A percentile compares a stretch with the other conserved stretches of the same genome.
Evolutionary conservation across 176 grass and related monocot species (phyloP).

Genomic region (Pharus latifolius): DNA sequence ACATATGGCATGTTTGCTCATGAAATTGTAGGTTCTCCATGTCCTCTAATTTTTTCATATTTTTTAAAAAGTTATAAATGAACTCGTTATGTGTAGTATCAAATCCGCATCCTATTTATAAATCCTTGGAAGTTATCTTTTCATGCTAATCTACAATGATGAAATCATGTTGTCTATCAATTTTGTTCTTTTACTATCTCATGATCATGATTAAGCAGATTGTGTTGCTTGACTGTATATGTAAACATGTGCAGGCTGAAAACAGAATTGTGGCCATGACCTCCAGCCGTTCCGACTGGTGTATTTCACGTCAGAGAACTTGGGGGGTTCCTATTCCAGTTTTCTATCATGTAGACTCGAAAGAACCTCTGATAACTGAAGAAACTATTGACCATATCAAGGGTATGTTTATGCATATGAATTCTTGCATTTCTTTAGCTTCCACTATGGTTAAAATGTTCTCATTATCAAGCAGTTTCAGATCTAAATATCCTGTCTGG

Average conservation of each 20-base stretch:
- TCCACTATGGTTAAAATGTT: not conserved
- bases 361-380: slow-evolving; percentile 85
- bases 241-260: slow-evolving; percentile 52
- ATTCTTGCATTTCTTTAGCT: slow-evolving; percentile 16
- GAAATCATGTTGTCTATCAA: not conserved
- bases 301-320: slow-evolving; percentile 95
- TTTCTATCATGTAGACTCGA: slow-evolving; percentile 80
- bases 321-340: slow-evolving; percentile 97
- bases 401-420: slow-evolving; percentile 31
- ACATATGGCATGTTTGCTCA: too few species aligned
- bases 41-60: too few species aligned
- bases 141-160: not conserved
- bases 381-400: slow-evolving; percentile 92
- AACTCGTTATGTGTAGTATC: too few species aligned
- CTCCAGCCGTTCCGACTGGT: slow-evolving; percentile 90
- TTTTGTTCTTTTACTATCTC: not conserved
- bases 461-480: not conserved
- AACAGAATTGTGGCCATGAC: slow-evolving; percentile 97
- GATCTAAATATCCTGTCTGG: not conserved
- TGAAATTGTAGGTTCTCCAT: too few species aligned
- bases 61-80: too few species aligned
- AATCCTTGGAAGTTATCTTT: not conserved
- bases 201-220: slow-evolving; percentile 10
- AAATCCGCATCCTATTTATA: too few species aligned
- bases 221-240: not conserved